These are phyloP conservation scores for Penicillium lividum DNA, from an alignment of 495 filamentous ascomycete species.

Conservation along the genomic window DNA sequence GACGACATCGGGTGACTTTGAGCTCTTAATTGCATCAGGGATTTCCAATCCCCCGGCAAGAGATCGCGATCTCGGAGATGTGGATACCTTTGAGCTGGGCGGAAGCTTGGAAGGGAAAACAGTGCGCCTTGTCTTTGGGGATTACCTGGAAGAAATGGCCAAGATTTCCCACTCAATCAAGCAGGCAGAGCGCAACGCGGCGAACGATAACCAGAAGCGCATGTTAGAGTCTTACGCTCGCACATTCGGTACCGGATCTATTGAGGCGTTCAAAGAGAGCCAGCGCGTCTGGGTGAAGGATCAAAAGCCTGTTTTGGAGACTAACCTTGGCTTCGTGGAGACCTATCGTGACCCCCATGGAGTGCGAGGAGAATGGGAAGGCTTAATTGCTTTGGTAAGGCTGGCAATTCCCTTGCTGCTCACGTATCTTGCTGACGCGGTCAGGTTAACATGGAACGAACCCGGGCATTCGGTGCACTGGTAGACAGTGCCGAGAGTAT, in stretches of 20 bases:
- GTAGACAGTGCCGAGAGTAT: conserved; percentile 77
- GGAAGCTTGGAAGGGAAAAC: conserved; percentile 66
- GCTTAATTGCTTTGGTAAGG: conserved; percentile 73
- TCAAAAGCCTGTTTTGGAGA: conserved; percentile 84
- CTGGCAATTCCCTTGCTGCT: neutral
- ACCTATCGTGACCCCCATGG: conserved; percentile 94
- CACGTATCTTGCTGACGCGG: conserved; percentile 29
- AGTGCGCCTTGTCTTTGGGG: conserved; percentile 78
- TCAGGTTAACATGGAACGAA: conserved; percentile 79
- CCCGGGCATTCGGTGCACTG: conserved; percentile 81
- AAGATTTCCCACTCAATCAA: conserved; percentile 70
- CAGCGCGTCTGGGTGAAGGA: conserved; percentile 93
- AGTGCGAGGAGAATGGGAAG: conserved; percentile 96
- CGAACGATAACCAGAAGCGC: conserved; percentile 78
- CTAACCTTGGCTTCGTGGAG: conserved; percentile 93
- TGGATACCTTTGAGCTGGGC: conserved; percentile 64
- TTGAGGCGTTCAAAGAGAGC: conserved; percentile 85
- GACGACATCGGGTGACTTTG: conserved; percentile 66
- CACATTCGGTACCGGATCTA: conserved; percentile 81
- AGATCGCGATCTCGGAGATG: conserved; percentile 70
- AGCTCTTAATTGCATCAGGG: conserved; percentile 83
- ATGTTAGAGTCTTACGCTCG: conserved; percentile 85
- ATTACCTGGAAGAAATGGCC: conserved; percentile 78
- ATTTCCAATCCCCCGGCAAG: conserved; percentile 53
- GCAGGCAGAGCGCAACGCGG: conserved; percentile 72